Percentiles rank a stretch among this genome's conserved stretches.
Evolutionary conservation across 2,329 filamentous ascomycete genomes (phyloP).

Genomic region (Penicillium sp.): DNA sequence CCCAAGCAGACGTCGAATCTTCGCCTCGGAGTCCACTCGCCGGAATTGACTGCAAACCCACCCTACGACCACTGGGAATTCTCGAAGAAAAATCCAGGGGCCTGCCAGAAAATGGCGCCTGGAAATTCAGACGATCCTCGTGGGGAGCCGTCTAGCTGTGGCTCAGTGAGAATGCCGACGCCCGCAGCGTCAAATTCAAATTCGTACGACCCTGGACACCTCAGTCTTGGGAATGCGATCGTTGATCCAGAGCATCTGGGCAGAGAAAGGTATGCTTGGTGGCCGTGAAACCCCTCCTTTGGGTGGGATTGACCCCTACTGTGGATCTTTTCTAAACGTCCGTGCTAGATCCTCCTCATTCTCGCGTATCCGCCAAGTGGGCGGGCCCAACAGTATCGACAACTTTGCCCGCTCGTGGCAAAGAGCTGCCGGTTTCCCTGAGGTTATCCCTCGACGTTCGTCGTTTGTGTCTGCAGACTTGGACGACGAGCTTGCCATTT

Average conservation of each 20-base stretch:
- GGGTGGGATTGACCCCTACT: background rate
- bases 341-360: conserved; percentile 46
- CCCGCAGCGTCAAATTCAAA: conserved; percentile 17
- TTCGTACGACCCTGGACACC: conserved; percentile 27
- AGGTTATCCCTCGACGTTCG: conserved; percentile 80
- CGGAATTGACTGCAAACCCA: background rate
- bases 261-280: conserved; percentile 23
- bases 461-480: conserved; percentile 69
- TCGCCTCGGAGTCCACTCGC: conserved; percentile 6
- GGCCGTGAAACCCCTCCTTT: background rate
- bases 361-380: conserved; percentile 67
- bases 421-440: conserved; percentile 83
- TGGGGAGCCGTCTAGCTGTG: conserved; percentile 14
- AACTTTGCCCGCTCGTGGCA: conserved; percentile 94
- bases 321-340: conserved; percentile 15
- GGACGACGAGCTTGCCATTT: conserved; percentile 53
- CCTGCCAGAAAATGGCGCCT: conserved; percentile 12
- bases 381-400: conserved; percentile 91
- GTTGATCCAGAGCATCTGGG: conserved; percentile 24
- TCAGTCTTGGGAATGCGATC: conserved; percentile 20
- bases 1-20: conserved; percentile 4
- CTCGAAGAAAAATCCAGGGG: background rate
- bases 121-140: conserved; percentile 16
- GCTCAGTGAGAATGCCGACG: conserved; percentile 20
- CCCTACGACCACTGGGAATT: background rate